A percentile compares a stretch with the other conserved stretches of the same genome.
Conservation (phyloP, 2,329 filamentous ascomycete species). For the Fusarium heterosporum region DNA sequence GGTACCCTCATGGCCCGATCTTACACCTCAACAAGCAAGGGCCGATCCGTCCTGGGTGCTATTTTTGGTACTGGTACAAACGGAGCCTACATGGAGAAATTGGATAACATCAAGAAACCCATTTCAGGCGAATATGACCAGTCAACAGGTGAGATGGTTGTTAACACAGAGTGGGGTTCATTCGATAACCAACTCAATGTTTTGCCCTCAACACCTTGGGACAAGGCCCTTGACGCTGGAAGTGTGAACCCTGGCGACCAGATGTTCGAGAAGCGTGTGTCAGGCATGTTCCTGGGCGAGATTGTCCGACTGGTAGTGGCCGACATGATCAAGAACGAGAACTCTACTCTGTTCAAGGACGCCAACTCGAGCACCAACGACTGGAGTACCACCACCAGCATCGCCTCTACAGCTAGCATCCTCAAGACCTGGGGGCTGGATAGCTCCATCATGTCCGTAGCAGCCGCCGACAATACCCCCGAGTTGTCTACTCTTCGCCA, state of each 20-base stretch:
- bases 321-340: conserved; percentile 75
- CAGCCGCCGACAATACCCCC: conserved; percentile 81
- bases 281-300: conserved; percentile 98
- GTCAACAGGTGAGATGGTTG: conserved; percentile 91
- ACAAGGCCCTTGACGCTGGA: conserved; percentile 79
- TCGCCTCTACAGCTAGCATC: conserved; percentile 74
- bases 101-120: conserved; percentile 84
- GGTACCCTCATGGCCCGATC: conserved; percentile 98
- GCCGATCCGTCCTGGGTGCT: conserved; percentile 87
- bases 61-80: conserved; percentile 99
- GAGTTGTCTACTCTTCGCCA: conserved; percentile 80
- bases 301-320: conserved; percentile 84
- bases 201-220: conserved; percentile 86
- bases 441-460: conserved; percentile 88
- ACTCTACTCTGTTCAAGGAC: conserved; percentile 79
- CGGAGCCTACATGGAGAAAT: conserved; percentile 95
- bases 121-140: conserved; percentile 78
- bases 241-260: conserved; percentile 94
- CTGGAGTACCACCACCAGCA: conserved; percentile 74
- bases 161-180: conserved; percentile 98
- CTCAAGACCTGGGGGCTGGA: conserved; percentile 90
- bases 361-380: conserved; percentile 78
- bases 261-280: conserved; percentile 99
- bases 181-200: conserved; percentile 95
- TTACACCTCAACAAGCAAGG: conserved; percentile 91